Percentiles rank a stretch among this genome's conserved stretches.
Evolutionary conservation across 2,329 filamentous ascomycete genomes (phyloP).

Genomic region (Pestalotiopsis sp.): DNA sequence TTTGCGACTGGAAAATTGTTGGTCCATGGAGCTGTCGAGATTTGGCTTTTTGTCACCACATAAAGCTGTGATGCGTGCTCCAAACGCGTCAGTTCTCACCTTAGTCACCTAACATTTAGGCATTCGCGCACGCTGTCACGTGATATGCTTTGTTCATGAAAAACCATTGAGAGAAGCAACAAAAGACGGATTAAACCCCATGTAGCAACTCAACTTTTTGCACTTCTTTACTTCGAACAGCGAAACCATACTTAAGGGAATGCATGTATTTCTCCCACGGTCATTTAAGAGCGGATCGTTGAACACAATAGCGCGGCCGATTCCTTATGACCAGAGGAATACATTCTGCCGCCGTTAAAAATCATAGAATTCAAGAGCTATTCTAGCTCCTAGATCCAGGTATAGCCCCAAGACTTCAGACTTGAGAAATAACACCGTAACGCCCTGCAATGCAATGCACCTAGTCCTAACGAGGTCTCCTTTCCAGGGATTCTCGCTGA

Average conservation of each 20-base stretch:
- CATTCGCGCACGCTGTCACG: background rate
- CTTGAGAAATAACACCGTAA: constrained; percentile 14
- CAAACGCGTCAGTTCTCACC: background rate
- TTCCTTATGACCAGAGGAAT: too few relatives aligned
- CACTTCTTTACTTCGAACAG: background rate
- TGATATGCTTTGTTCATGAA: background rate
- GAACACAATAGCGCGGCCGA: too few relatives aligned
- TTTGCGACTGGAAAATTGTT: background rate
- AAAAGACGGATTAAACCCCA: background rate
- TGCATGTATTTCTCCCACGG: too few relatives aligned
- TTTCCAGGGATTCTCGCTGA: background rate
- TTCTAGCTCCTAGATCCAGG: background rate
- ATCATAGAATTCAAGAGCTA: background rate
- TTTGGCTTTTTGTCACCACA: background rate
- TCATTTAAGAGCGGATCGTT: too few relatives aligned
- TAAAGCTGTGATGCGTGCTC: background rate
- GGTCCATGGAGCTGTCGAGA: background rate
- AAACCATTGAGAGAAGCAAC: background rate
- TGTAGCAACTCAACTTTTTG: too few relatives aligned
- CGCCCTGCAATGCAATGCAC: constrained; percentile 21
- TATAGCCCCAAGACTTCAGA: background rate
- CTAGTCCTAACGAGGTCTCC: background rate
- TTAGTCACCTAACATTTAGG: background rate
- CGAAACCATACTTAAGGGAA: too few relatives aligned
- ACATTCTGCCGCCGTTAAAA: background rate